Base-by-base conservation (phyloP, 1,284 basidiomycete species). In the Mycena citricolor region DNA sequence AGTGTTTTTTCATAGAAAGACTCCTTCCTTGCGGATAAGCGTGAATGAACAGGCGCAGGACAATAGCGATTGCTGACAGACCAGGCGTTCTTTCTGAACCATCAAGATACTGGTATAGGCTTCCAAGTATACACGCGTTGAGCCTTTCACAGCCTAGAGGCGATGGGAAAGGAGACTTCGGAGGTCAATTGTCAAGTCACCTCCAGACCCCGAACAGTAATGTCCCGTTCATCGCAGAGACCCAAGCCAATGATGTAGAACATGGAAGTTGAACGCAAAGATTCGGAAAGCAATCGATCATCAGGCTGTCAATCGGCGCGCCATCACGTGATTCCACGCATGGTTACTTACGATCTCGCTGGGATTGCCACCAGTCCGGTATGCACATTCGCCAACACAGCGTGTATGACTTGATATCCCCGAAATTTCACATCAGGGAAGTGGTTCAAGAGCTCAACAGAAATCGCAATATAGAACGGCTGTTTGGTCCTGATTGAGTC, bases 21-120 rank as follows among this genome's bases (percentile, higher is more conserved):
- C 79, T 98, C 94, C 91, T 92, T 74, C 48, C 58, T 57, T 55
- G 43, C 49, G 38, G 13, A 32, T 94, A 17, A 94, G 68, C 41
- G 93, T 91, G 49, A 99, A 66, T 1, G 79, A 67, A 60, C 88
- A 90, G 26, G 81, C 86, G 61, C 98, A 97, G 63, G 95, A 90
- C 28, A 74, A 77, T 78, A 97, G 90, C 89, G 91, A 73, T 44
- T 56, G 54, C 51, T 34, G 10, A 76, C 86, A 57, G 58, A 91
- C 92, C 66, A 97, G 71, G 44, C 81, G 78, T 51, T 88, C 86
- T 61, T 91, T 91, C 47, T 83, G 76, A 10, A 94, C 81, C 81
- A 94, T 91, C 36, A 97, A 72, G 54, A 97, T 93, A 60, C 89
- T 93, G 1, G 94, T 97, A 69, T 97, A 97, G 1, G 90, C 90